Conservation (phyloP, 306 rosid species). For the Glycyrrhiza uralensis region DNA sequence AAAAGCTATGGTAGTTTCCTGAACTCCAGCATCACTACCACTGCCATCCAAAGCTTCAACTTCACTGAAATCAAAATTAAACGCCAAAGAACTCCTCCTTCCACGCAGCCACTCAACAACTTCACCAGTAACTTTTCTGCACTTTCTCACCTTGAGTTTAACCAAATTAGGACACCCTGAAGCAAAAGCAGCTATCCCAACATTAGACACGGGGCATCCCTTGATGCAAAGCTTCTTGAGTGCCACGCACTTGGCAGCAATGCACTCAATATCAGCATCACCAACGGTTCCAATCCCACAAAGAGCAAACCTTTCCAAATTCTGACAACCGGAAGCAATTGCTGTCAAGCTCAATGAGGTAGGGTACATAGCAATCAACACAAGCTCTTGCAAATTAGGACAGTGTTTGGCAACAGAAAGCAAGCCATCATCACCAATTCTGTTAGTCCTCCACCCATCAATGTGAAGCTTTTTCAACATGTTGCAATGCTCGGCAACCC, state of each 20-base stretch:
- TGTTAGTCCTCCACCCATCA: conserved; percentile 90
- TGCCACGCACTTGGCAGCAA: conserved; percentile 64
- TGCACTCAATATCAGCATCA: conserved; percentile 65
- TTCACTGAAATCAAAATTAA: conserved; percentile 59
- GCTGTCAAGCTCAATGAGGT: conserved; percentile 48
- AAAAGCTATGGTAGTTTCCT: conserved; percentile 31
- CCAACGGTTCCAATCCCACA: conserved; percentile 67
- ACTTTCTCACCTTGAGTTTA: conserved; percentile 80
- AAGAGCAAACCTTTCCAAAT: conserved; percentile 71
- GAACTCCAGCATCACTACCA: conserved; percentile 43
- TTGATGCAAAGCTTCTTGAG: conserved; percentile 79
- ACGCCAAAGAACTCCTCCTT: conserved; percentile 52
- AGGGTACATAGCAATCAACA: conserved; percentile 74
- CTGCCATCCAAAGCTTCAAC: conserved; percentile 48
- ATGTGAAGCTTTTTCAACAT: conserved; percentile 77
- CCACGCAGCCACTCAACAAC: conserved; percentile 62
- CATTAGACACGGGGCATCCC: conserved; percentile 74
- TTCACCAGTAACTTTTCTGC: conserved; percentile 61
- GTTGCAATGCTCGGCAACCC: conserved; percentile 57
- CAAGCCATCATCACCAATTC: conserved; percentile 72
- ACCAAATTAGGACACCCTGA: conserved; percentile 87
- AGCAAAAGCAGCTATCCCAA: conserved; percentile 68
- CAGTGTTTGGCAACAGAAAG: conserved; percentile 57
- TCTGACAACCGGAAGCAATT: conserved; percentile 55
- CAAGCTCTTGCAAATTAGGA: conserved; percentile 67